Conservation (phyloP, 2,329 filamentous ascomycete genomes). For the Bipolaris victoriae region DNA sequence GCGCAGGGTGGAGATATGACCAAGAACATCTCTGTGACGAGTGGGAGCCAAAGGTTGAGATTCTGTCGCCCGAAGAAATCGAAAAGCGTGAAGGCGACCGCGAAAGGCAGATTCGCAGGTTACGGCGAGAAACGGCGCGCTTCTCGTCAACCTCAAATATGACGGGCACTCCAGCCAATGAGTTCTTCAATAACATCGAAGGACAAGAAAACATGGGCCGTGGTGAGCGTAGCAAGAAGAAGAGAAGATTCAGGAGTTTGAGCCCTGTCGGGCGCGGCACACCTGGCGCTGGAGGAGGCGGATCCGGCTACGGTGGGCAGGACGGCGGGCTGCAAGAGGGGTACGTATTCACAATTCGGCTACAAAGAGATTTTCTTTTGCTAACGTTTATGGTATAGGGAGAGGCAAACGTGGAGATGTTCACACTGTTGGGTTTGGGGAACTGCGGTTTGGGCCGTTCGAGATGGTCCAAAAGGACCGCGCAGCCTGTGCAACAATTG, state of each 20-base stretch:
- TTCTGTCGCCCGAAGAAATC: conserved; percentile 90
- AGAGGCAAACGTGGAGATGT: conserved; percentile 86
- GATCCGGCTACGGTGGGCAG: conserved; percentile 71
- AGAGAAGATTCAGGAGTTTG: conserved; percentile 86
- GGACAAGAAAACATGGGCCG: conserved; percentile 80
- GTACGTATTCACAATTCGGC: conserved; percentile 31
- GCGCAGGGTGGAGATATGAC: conserved; percentile 95
- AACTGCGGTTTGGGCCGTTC: conserved; percentile 89
- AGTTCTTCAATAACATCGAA: conserved; percentile 65
- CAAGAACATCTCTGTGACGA: conserved; percentile 76
- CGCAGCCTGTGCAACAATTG: conserved; percentile 93
- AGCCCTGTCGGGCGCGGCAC: conserved; percentile 84
- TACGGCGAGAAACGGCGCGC: conserved; percentile 87
- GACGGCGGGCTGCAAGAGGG: conserved; percentile 60
- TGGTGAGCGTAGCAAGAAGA: conserved; percentile 93
- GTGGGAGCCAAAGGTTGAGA: conserved; percentile 60
- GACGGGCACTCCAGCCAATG: conserved; percentile 69
- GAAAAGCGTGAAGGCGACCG: conserved; percentile 95
- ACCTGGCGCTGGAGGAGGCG: conserved; percentile 65
- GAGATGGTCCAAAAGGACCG: conserved; percentile 84
- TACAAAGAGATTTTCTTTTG: not conserved
- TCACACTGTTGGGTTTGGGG: conserved; percentile 87
- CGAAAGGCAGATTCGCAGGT: conserved; percentile 84
- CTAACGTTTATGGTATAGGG: conserved; percentile 53
- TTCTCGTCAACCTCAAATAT: conserved; percentile 88